Evolutionary conservation across 495 filamentous ascomycete genomes (phyloP).

Genomic region (Staphylotrichum tortipilum): DNA sequence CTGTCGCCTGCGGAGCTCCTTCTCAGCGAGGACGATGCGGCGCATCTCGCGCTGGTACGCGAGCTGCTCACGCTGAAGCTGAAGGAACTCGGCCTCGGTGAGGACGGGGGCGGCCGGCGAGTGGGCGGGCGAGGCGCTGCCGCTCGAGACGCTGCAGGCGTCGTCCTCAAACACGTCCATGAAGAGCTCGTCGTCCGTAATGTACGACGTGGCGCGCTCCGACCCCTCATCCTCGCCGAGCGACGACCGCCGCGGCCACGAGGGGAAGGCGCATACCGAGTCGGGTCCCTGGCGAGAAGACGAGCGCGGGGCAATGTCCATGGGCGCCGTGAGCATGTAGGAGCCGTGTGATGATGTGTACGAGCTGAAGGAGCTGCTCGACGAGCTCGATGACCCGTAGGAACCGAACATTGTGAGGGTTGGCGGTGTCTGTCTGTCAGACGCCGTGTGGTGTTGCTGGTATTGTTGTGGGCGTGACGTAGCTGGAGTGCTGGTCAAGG

Average conservation of each 20-base stretch:
- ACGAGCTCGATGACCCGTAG: constrained; percentile 32
- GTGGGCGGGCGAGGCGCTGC: constrained; percentile 34
- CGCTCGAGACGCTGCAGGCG: constrained; percentile 37
- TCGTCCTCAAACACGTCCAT: constrained; percentile 35
- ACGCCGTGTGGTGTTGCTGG: too few relatives aligned
- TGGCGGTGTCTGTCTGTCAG: too few relatives aligned
- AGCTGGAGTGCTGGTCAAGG: not conserved
- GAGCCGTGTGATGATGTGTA: constrained; percentile 16
- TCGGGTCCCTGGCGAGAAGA: constrained; percentile 32
- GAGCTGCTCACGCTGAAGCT: constrained; percentile 36
- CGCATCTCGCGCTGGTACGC: constrained; percentile 40
- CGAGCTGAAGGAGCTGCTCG: constrained; percentile 19
- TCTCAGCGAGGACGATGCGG: constrained; percentile 36
- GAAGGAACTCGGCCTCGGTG: constrained; percentile 34
- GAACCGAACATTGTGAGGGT: constrained; percentile 44
- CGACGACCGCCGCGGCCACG: constrained; percentile 40
- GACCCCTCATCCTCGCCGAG: constrained; percentile 31
- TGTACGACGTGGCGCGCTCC: constrained; percentile 38
- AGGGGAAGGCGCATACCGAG: constrained; percentile 41
- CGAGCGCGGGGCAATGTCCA: constrained; percentile 43
- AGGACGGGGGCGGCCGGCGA: constrained; percentile 16
- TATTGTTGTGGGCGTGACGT: constrained; percentile 1
- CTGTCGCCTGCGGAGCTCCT: constrained; percentile 35
- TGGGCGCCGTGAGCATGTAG: constrained; percentile 35
- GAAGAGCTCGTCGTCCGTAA: constrained; percentile 43